Base-by-base conservation (phyloP, 306 rosid genomes). In the Pyrus communis region DNA sequence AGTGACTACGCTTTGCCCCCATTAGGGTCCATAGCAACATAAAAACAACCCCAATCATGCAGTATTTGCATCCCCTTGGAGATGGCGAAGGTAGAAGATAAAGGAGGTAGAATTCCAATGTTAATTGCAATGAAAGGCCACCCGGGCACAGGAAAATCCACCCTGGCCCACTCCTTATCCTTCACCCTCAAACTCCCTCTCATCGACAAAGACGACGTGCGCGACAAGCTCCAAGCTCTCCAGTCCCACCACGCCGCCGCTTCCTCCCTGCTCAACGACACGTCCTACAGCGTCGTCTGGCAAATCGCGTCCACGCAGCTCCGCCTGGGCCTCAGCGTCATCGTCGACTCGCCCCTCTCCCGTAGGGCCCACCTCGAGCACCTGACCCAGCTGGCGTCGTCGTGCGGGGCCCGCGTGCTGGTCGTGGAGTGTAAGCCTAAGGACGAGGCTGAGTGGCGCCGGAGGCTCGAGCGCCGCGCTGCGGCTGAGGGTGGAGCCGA, bases 41-140 rank as follows among this genome's bases (percentile, higher is more conserved):
- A 27, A 61, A 63, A 64, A 12, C 17, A 22, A 3, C 25, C 27
- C 18, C 49, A 55, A 55, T 55, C 62, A 57, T 9, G 3, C 15
- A 21, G 18, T 7, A 63, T 18, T 7, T 63, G 21, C 22, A 17
- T 8, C 4, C n/a, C 31, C 28, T 25, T 60, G 33, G 42, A 63
- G 13, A 74, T 65, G 73, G 69, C 25, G 4, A 33, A 19, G 42
- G 14, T 18, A 17, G 18, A 43, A 28, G 62, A 22, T 8, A 23
- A 57, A 21, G 21, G 11, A 9, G 14, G 59, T 52, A 12, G 58
- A 51, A 28, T 40, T 19, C 61, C 46, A 35, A 28, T 87, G 81
- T 80, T 91, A 22, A 80, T 89, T 65, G 89, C 93, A 7, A 87
- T 89, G 93, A 91, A 91, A 81, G 92, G 97, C 0, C 97, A 91